Evolutionary conservation across 78 protist genomes (phyloP).

Genomic region (Dictyostelium intermedium): DNA sequence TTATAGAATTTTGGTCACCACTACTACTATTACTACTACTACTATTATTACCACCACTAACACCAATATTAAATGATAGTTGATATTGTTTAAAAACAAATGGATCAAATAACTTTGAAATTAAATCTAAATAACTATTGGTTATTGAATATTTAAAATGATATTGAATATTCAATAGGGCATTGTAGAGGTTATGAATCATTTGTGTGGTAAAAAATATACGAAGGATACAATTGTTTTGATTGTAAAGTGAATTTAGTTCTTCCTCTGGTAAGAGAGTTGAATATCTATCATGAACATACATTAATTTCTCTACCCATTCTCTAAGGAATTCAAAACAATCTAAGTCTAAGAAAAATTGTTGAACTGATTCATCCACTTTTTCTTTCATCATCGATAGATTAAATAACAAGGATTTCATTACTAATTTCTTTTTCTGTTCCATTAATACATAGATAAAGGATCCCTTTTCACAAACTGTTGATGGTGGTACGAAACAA

Average conservation of each 20-base stretch:
- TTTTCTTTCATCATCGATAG: conserved; percentile 1
- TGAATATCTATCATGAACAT: conserved; percentile 19
- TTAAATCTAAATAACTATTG: not conserved
- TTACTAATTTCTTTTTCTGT: not conserved
- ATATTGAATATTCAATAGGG: not conserved
- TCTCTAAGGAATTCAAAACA: not conserved
- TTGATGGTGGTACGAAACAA: not conserved
- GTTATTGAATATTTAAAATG: conserved; percentile 1
- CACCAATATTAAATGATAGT: not conserved
- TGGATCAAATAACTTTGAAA: not conserved
- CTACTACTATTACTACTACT: too few relatives aligned
- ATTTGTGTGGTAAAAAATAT: not conserved
- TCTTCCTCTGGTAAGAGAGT: conserved; percentile 4
- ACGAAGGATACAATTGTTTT: not conserved
- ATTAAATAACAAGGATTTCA: not conserved
- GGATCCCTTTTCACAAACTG: not conserved
- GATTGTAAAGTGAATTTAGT: not conserved
- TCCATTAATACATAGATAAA: not conserved
- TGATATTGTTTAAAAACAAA: not conserved
- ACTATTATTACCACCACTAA: not conserved
- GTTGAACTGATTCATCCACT: not conserved
- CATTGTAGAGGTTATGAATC: not conserved
- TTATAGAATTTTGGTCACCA: not conserved
- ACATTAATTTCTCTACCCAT: not conserved
- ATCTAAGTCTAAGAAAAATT: not conserved